A percentile compares a stretch with the other conserved stretches of the same genome.
Conservation (phyloP, 2,329 filamentous ascomycete genomes). For the Domatiomyces globalis region DNA sequence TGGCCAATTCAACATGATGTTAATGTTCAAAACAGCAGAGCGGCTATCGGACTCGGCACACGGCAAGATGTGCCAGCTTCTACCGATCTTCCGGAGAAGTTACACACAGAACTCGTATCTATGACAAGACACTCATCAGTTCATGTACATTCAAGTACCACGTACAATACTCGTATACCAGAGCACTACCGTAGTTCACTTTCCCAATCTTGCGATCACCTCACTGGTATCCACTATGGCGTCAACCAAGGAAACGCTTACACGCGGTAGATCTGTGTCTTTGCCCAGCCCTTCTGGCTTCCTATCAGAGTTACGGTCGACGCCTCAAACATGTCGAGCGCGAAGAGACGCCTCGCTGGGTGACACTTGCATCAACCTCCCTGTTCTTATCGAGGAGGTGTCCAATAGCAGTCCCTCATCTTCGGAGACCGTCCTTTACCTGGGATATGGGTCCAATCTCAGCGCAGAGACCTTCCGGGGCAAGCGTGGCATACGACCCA, state of each 20-base stretch:
- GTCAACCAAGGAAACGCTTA: neutral
- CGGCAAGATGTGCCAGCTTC: no score
- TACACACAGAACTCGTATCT: no score
- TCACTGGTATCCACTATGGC: neutral
- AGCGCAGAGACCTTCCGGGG: conserved; percentile 66
- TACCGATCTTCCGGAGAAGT: no score
- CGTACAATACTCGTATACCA: no score
- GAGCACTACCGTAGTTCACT: no score
- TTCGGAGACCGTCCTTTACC: conserved; percentile 51
- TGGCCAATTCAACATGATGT: no score
- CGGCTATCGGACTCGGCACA: no score
- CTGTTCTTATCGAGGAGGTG: neutral
- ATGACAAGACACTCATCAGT: no score
- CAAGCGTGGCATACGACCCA: conserved; percentile 60
- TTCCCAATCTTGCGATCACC: no score
- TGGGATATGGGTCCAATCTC: conserved; percentile 88
- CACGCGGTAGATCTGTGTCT: neutral
- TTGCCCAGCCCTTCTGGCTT: neutral
- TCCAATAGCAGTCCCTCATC: neutral
- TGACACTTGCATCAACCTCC: neutral
- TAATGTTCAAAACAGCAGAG: no score
- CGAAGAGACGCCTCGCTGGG: neutral
- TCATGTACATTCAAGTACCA: no score
- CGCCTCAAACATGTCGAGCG: neutral
- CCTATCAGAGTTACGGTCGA: neutral